phyloP scores from a whole-genome alignment of 805 yeast genomes.

The Metschnikowia gelsemii region DNA sequence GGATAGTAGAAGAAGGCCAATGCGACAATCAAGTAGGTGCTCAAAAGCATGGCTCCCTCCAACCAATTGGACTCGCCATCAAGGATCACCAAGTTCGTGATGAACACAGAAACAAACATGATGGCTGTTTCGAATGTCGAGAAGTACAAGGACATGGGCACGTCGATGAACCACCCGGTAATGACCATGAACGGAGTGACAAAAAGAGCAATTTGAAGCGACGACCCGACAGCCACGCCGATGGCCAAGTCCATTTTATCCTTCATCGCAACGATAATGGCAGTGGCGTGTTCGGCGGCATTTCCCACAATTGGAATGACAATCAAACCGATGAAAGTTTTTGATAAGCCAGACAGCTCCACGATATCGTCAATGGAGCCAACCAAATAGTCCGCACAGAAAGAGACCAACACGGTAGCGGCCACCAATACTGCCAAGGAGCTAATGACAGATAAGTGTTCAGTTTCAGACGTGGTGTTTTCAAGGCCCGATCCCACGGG shows the following conservation, averaged over 20 bases:
- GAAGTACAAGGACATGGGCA: constrained; percentile 90
- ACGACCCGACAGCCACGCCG: constrained; percentile 95
- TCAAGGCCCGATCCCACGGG: constrained; percentile 28
- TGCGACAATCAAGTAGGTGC: constrained; percentile 84
- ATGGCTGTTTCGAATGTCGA: constrained; percentile 93
- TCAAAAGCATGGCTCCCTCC: constrained; percentile 89
- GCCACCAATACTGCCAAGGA: constrained; percentile 56
- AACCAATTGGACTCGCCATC: constrained; percentile 98
- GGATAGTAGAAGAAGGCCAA: constrained; percentile 91
- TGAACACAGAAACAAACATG: constrained; percentile 82
- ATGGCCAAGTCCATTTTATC: constrained; percentile 97
- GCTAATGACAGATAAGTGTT: constrained; percentile 51
- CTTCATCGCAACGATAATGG: constrained; percentile 90
- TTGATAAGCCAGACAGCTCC: constrained; percentile 77
- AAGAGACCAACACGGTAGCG: constrained; percentile 76
- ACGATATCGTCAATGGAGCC: constrained; percentile 92
- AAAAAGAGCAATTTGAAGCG: constrained; percentile 91
- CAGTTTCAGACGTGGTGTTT: constrained; percentile 17
- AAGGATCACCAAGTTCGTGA: constrained; percentile 79
- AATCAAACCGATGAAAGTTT: constrained; percentile 92
- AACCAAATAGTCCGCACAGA: constrained; percentile 91
- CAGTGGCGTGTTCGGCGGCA: constrained; percentile 98
- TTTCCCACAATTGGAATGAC: constrained; percentile 96
- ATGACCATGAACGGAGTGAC: constrained; percentile 94
- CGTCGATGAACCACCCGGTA: constrained; percentile 87